Evolutionary conservation across 257 asterid species (phyloP), one percentile per base, ranked within the genome.

Genomic region (Linderniella brevidens): DNA sequence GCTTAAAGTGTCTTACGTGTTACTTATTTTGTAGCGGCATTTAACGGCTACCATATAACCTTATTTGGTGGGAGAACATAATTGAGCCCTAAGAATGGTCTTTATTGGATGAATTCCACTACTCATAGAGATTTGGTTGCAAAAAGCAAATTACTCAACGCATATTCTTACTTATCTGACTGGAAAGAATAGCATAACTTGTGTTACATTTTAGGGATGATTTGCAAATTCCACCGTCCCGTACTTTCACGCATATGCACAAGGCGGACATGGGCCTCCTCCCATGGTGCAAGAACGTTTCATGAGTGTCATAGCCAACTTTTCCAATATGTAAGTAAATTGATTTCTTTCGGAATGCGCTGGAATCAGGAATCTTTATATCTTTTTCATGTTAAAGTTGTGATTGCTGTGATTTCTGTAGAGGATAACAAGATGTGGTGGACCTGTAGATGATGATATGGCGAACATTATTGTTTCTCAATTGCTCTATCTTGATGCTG

Each of bases 381-480:
- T n/a, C n/a, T 19, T 29, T 56, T 45, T 6, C 32, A 47, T 25
- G 32, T 25, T 6, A 3, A 25, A 25, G 32, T 6, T 25, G 6
- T 25, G 32, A 6, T 6, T 25, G n/a, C n/a, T n/a, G n/a, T n/a
- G 4, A 2, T 3, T 5, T n/a, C 44, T 64, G 46, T 63, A 90
- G 98, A 82, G 98, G 70, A 90, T 90, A 48, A 79, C 80, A 17
- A 77, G 98, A 25, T 90, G 98, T 56, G 98, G 96, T 59, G 98
- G 98, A 57, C 80, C 94, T 17, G 93, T 90, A 52, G 98, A 90
- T 52, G 98, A 90, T 58, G 98, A 90, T 61, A 85, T 90, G 98
- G 98, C 96, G 0, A 85, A 90, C 66, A 69, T 73, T 19, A 85
- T 90, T 56, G 98, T 90, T 53, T 82, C 93, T 57, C 98, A 90